Evolutionary conservation across 2,329 filamentous ascomycete genomes (phyloP).

Genomic region (Talaromyces rugulosus): DNA sequence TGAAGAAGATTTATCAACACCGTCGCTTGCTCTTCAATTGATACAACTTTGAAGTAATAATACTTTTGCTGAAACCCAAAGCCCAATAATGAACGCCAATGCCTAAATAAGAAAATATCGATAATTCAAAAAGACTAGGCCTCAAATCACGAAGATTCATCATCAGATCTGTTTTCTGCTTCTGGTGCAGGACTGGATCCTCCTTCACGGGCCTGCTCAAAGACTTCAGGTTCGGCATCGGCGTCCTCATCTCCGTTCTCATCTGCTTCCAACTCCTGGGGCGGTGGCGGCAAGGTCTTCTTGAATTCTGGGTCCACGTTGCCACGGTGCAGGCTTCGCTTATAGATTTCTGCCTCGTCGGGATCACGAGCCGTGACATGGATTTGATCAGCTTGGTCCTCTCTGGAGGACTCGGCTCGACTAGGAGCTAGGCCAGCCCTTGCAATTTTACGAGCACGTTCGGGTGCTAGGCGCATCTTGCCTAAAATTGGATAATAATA

Average conservation of each 20-base stretch:
- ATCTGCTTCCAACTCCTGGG: conserved; percentile 19
- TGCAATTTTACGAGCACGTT: conserved; percentile 40
- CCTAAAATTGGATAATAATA: conserved; percentile 61
- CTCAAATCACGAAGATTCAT: conserved; percentile 8
- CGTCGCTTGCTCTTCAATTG: background rate
- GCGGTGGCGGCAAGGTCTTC: conserved; percentile 31
- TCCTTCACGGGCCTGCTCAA: background rate
- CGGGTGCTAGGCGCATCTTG: conserved; percentile 53
- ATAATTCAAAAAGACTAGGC: background rate
- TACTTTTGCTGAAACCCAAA: background rate
- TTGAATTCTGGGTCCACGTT: conserved; percentile 44
- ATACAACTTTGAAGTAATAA: background rate
- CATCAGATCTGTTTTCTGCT: background rate
- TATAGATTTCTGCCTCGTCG: conserved; percentile 46
- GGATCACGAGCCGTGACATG: conserved; percentile 51
- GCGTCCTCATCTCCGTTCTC: conserved; percentile 9
- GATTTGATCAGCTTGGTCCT: conserved; percentile 50
- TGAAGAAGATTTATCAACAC: background rate
- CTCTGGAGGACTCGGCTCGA: conserved; percentile 33
- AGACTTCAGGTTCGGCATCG: conserved; percentile 7
- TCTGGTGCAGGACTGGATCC: background rate
- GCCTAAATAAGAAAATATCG: background rate
- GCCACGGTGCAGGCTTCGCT: conserved; percentile 41
- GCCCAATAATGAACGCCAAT: background rate
- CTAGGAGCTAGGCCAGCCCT: conserved; percentile 35